phyloP scores from a whole-genome alignment of 768 basidiomycete genomes.

The Macrolepiota fuliginosa region DNA sequence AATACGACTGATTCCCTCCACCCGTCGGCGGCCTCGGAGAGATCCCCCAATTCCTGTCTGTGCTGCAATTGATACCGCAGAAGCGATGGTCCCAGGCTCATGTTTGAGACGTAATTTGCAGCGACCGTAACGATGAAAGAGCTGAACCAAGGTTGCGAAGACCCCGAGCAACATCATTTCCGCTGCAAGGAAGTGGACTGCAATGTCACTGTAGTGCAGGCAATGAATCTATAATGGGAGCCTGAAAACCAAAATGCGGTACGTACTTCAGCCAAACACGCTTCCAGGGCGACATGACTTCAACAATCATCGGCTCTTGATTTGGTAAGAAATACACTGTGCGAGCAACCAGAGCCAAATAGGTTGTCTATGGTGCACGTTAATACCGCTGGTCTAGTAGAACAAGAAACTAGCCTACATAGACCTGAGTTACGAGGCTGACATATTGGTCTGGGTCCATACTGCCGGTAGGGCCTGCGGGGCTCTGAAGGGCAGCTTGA shows the following conservation, averaged over 20 bases:
- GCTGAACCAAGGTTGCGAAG: too few relatives aligned
- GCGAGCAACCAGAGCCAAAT: too few relatives aligned
- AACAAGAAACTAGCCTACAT: slow-evolving; percentile 31
- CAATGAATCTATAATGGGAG: neutral
- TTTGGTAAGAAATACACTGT: slow-evolving; percentile 48
- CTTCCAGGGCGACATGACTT: slow-evolving; percentile 40
- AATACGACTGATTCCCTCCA: too few relatives aligned
- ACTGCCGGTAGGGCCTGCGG: slow-evolving; percentile 34
- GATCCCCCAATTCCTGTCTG: too few relatives aligned
- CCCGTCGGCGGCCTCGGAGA: too few relatives aligned
- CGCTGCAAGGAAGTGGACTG: slow-evolving; percentile 40
- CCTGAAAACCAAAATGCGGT: neutral
- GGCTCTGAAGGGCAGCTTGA: slow-evolving; percentile 40
- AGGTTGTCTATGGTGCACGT: slow-evolving; percentile 30
- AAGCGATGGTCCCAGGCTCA: too few relatives aligned
- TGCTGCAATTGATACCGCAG: too few relatives aligned
- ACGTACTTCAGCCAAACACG: slow-evolving; percentile 49
- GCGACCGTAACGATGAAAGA: too few relatives aligned
- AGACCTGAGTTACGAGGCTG: too few relatives aligned
- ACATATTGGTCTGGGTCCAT: slow-evolving; percentile 37
- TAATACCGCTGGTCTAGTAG: neutral
- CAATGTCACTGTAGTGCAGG: slow-evolving; percentile 33
- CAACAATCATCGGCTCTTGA: slow-evolving; percentile 32
- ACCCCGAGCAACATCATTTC: slow-evolving; percentile 45
- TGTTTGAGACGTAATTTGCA: too few relatives aligned